Conservation (phyloP, 257 asterid genomes). For the Scutellaria galericulata region DNA sequence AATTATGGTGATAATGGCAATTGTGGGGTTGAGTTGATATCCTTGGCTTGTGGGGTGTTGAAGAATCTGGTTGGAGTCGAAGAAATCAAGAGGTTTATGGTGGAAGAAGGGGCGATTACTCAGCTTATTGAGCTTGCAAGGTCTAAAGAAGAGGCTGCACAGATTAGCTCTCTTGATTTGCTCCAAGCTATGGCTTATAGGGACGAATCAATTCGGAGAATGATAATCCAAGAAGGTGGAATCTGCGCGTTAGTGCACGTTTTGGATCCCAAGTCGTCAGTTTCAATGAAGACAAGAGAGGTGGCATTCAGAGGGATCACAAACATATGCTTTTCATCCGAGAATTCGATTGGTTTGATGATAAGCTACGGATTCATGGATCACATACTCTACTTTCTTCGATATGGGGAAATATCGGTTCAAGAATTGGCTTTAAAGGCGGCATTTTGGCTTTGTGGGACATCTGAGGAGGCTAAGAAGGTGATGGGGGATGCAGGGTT, state of each 20-base stretch:
- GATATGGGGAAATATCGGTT: slow-evolving; percentile 61
- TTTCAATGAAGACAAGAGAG: slow-evolving; percentile 71
- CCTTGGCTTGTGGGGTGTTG: slow-evolving; percentile 77
- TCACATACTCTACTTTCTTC: slow-evolving; percentile 66
- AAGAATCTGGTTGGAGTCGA: slow-evolving; percentile 80
- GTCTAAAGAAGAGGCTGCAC: slow-evolving; percentile 61
- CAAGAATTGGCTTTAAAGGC: slow-evolving; percentile 86
- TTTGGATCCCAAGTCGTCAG: slow-evolving; percentile 62
- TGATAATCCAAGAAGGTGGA: slow-evolving; percentile 70
- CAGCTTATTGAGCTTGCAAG: slow-evolving; percentile 55
- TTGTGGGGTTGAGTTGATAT: slow-evolving; percentile 48
- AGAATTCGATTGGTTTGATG: slow-evolving; percentile 45
- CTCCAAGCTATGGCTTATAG: slow-evolving; percentile 75
- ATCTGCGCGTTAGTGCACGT: slow-evolving; percentile 60
- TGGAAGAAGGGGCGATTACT: slow-evolving; percentile 79
- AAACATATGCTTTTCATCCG: slow-evolving; percentile 55
- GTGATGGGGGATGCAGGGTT: slow-evolving; percentile 93
- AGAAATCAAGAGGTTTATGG: slow-evolving; percentile 84
- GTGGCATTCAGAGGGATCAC: slow-evolving; percentile 73
- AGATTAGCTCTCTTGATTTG: slow-evolving; percentile 66
- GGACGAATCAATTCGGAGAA: slow-evolving; percentile 58
- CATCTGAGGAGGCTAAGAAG: slow-evolving; percentile 79
- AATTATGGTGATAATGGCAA: slow-evolving; percentile 14
- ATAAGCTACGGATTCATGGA: slow-evolving; percentile 60
- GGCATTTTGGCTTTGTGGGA: slow-evolving; percentile 78